Evolutionary conservation across 306 rosid species (phyloP), one percentile per base, ranked within the genome.

Genomic region (Hippophae gyantsensis): DNA sequence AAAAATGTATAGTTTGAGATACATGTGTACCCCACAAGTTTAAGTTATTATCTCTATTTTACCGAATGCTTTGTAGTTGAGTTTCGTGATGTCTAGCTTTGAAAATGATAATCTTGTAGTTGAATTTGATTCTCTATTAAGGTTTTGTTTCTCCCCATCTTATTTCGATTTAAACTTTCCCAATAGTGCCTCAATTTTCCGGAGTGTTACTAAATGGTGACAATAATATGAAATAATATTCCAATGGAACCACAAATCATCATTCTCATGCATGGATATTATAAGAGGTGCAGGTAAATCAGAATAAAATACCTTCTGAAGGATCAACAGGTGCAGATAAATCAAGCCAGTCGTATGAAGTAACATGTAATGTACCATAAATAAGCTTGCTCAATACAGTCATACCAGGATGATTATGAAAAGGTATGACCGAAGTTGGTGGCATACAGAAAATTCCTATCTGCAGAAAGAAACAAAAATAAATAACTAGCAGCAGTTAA

Each of bases 381-480:
- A 92, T 45, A 76, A 92, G 96, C 83, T 92, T 92, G 96, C 98
- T 87, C 68, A 87, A 71, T 54, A 92, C 96, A 14, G 95, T 87
- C 98, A 92, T 92, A 68, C 89, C 95, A 69, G 98, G 96, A 75
- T 92, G 98, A 71, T 92, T 80, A 66, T 92, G 98, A 56, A 87
- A 85, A 71, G 98, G 98, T 79, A 87, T 85, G 67, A 87, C 76
- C 41, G 98, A 85, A 27, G 77, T 70, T 26, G 96, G 89, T 3
- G 98, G 95, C 96, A 92, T 85, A 79, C 96, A 92, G 78, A 92
- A 92, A 56, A 92, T 87, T 71, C 96, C 98, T 56, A 92, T 92
- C 98, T 92, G 81, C 74, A 59, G 52, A 76, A 72, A 43, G 46
- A 48, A 48, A 43, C 60, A 60, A 54, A 13, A 13, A 42, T 52